A percentile compares a stretch with the other conserved stretches of the same genome.
These are phyloP conservation scores for Mucor lusitanicus DNA, from an alignment of 371 early-diverging fungal genomes.

Conservation along the genomic window DNA sequence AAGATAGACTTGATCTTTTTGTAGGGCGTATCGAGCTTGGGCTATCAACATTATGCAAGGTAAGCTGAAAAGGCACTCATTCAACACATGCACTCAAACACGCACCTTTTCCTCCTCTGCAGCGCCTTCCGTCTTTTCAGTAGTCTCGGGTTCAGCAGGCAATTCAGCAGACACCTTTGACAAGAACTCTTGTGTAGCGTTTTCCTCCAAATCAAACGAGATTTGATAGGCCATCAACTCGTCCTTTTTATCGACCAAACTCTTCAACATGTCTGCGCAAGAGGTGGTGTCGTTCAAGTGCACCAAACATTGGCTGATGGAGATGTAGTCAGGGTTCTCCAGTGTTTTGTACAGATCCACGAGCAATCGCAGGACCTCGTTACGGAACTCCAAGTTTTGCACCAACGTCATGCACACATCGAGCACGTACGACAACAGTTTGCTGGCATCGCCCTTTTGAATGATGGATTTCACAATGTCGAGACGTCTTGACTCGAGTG, in stretches of 20 bases:
- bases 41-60: not conserved
- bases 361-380: slow-evolving; percentile 81
- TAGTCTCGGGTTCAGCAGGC: slow-evolving; percentile 57
- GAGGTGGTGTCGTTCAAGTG: slow-evolving; percentile 79
- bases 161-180: slow-evolving; percentile 70
- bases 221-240: slow-evolving; percentile 93
- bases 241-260: slow-evolving; percentile 57
- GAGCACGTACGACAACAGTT: slow-evolving; percentile 82
- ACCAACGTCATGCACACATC: slow-evolving; percentile 81
- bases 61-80: not conserved
- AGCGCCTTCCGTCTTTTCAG: slow-evolving; percentile 22
- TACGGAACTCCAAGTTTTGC: slow-evolving; percentile 80
- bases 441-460: slow-evolving; percentile 65
- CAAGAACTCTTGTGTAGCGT: slow-evolving; percentile 93
- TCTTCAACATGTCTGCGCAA: slow-evolving; percentile 74
- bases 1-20: slow-evolving; percentile 77
- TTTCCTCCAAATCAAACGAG: slow-evolving; percentile 96
- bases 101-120: slow-evolving; percentile 51
- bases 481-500: slow-evolving; percentile 88
- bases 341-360: slow-evolving; percentile 81
- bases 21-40: slow-evolving; percentile 31
- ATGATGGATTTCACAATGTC: slow-evolving; percentile 88
- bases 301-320: slow-evolving; percentile 90
- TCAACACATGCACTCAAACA: not conserved
- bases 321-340: slow-evolving; percentile 85